Evolutionary conservation across 176 grass and related monocot genomes (phyloP).

Genomic region (Triticum aestivum): DNA sequence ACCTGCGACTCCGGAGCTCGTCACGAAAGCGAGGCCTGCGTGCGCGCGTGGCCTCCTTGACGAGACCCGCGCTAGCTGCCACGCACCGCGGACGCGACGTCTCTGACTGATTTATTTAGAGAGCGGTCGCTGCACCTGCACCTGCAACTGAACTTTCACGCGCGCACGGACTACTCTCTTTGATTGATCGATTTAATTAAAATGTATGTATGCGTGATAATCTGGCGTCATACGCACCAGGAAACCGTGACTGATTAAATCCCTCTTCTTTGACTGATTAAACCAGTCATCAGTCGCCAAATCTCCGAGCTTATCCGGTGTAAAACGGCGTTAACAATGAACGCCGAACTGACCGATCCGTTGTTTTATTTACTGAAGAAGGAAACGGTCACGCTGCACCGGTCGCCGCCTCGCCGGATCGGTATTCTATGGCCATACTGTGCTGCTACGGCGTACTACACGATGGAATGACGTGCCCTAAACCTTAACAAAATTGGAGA

Average conservation of each 20-base stretch:
- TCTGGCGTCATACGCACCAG: background rate
- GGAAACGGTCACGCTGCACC: background rate
- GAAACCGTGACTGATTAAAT: background rate
- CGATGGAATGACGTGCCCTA: conserved; percentile 1
- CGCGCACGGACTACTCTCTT: background rate
- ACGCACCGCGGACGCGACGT: background rate
- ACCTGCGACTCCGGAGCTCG: background rate
- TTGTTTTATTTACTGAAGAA: background rate
- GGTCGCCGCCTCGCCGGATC: background rate
- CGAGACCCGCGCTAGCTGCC: conserved; percentile 11
- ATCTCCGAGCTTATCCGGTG: conserved; percentile 20
- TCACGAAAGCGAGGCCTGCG: background rate
- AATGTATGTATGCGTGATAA: too few species aligned
- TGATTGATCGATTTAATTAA: background rate
- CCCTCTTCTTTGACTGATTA: too few species aligned
- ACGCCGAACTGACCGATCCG: background rate
- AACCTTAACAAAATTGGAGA: conserved; percentile 5
- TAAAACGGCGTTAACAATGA: background rate
- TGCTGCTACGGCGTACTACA: too few species aligned
- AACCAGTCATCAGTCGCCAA: too few species aligned
- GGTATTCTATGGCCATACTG: too few species aligned
- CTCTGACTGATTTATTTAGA: background rate
- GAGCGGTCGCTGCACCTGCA: too few species aligned
- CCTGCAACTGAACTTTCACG: background rate
- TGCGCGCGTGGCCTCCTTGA: background rate